Base-by-base conservation (phyloP, 805 yeast genomes). In the Cyberlindnera suaveolens region DNA sequence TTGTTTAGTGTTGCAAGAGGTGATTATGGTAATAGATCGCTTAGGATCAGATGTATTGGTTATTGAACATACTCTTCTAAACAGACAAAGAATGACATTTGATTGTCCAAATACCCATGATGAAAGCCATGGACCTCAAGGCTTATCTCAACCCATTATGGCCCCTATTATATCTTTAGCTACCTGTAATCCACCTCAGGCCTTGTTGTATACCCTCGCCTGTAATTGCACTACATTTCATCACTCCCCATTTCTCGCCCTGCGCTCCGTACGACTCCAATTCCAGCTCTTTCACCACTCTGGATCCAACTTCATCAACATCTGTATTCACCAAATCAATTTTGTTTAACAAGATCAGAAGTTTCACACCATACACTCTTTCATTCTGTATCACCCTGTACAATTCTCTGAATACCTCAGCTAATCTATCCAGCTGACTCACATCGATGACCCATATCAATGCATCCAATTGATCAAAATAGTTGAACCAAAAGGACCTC, bases 401-500 rank as follows among this genome's bases (percentile, higher is more conserved):
- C 38, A 90, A 70, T 62, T 89, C 96, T 1, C 48, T 46, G 41
- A 75, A 72, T 50, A 84, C 82, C 63, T 85, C 95, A 8, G 64
- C 56, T 20, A 87, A 64, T 40, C 96, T 65, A 38, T 77, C 78
- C 23, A 76, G 58, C 17, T 82, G 75, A 13, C 64, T 49, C 3
- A 78, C 72, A 62, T 91, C 97, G 6, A 91, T 73, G 17, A 90
- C 96, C 96, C 96, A 90, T 11, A 90, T 63, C 15, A 90, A 67
- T 6, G 78, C 77, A 53, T 90, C 90, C 34, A 74, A 65, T 53
- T 77, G 79, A 50, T 89, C 96, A 34, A 53, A 52, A 62, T 91
- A 90, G 64, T 90, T 91, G 54, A 85, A 80, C 98, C 98, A 90
- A 70, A 89, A 89, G 15, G 90, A 80, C 38, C 98, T 67, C 34